These are phyloP conservation scores for Candolleomyces aberdarensis DNA, from an alignment of 768 basidiomycete species.

Conservation along the genomic window DNA sequence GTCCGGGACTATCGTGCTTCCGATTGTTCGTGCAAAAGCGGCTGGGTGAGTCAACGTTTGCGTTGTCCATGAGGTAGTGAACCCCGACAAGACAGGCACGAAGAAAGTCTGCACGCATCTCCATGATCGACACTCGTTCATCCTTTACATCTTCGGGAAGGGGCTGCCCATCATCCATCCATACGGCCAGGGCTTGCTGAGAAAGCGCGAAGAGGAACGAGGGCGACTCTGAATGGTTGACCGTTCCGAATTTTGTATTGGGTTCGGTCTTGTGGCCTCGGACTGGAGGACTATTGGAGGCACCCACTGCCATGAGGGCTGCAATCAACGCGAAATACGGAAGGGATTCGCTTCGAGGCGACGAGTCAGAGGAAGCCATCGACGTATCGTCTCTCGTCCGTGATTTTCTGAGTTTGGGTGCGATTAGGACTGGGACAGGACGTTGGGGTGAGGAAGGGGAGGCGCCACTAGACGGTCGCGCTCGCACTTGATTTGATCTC, in stretches of 20 bases:
- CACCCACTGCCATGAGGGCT: background rate
- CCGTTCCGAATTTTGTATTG: background rate
- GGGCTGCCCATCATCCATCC: slow-evolving; percentile 28
- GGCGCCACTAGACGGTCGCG: too few relatives aligned
- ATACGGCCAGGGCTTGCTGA: slow-evolving; percentile 35
- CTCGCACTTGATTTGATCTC: too few relatives aligned
- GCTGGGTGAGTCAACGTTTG: background rate
- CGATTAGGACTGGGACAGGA: too few relatives aligned
- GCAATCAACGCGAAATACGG: too few relatives aligned
- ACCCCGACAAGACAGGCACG: slow-evolving; percentile 56
- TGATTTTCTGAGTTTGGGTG: too few relatives aligned
- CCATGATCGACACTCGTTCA: slow-evolving; percentile 14
- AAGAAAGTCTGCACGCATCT: slow-evolving; percentile 48
- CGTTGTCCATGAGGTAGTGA: slow-evolving; percentile 23
- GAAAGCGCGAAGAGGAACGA: slow-evolving; percentile 34
- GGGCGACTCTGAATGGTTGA: slow-evolving; percentile 16
- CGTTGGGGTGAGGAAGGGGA: too few relatives aligned
- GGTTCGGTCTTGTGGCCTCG: too few relatives aligned
- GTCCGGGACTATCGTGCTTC: background rate
- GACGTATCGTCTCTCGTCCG: too few relatives aligned
- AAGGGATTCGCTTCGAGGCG: too few relatives aligned
- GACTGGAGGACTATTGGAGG: background rate
- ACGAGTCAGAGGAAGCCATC: too few relatives aligned
- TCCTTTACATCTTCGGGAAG: background rate
- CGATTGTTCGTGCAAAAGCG: background rate